These are phyloP conservation scores for Akebia trifoliata DNA, from an alignment of 164 flowering plant genomes.

Conservation along the genomic window DNA sequence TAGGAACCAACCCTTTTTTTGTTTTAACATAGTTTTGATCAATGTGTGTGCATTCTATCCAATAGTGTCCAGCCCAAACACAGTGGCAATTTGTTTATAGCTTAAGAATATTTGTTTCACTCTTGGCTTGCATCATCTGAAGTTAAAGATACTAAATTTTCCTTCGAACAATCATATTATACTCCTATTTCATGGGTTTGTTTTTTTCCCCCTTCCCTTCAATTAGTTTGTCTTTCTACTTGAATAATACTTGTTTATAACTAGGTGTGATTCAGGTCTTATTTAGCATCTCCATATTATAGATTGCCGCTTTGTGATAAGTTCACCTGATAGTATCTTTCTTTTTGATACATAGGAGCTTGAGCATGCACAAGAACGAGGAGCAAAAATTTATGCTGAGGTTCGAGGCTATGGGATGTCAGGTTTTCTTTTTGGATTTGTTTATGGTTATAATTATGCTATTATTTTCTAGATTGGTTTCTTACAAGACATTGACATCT, in stretches of 20 bases:
- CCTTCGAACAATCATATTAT: too few species aligned
- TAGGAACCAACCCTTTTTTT: too few species aligned
- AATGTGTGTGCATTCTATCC: too few species aligned
- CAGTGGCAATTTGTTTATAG: not conserved
- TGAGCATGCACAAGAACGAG: constrained; percentile 78
- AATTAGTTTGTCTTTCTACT: not conserved
- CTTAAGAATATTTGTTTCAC: not conserved
- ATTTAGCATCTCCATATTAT: too few species aligned
- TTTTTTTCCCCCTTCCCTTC: too few species aligned
- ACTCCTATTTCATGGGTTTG: too few species aligned
- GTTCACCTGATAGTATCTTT: constrained; percentile 5
- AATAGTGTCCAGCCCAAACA: not conserved
- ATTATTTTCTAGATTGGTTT: constrained; percentile 7
- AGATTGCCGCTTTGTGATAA: too few species aligned
- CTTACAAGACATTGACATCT: constrained; percentile 4
- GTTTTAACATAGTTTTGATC: not conserved
- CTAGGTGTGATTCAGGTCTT: not conserved
- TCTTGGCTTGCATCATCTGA: not conserved
- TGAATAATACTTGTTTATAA: not conserved
- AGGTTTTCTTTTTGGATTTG: constrained; percentile 51
- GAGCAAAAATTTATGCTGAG: constrained; percentile 92
- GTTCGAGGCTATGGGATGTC: constrained; percentile 97
- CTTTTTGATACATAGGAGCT: constrained; percentile 48
- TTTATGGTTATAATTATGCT: constrained; percentile 4
- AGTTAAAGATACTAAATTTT: too few species aligned